Evolutionary conservation across 2,329 filamentous ascomycete genomes (phyloP).

Genomic region (Colletotrichum cereale): DNA sequence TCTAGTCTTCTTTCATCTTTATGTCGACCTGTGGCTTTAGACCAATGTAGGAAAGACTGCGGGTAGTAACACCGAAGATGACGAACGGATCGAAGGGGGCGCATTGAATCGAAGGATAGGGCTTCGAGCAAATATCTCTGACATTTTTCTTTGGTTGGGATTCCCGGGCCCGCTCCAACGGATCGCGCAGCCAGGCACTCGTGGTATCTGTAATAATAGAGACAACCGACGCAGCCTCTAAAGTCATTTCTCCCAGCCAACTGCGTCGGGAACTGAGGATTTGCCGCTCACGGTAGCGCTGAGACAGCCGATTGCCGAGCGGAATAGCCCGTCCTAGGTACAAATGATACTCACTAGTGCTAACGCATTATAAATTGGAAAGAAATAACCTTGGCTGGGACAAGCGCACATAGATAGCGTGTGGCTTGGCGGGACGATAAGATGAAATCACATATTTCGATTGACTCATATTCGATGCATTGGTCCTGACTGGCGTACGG

Average conservation of each 20-base stretch:
- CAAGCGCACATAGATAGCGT: neutral
- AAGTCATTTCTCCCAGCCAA: neutral
- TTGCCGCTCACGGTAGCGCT: neutral
- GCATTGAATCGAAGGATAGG: neutral
- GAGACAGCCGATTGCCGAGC: conserved; percentile 10
- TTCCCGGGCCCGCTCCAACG: neutral
- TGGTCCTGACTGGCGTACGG: too few relatives aligned
- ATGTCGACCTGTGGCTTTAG: neutral
- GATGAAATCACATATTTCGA: conserved; percentile 10
- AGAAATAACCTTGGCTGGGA: neutral
- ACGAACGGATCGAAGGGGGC: neutral
- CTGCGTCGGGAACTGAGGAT: neutral
- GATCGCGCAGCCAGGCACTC: too few relatives aligned
- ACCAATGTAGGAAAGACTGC: neutral
- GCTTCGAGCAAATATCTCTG: neutral
- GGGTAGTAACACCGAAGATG: neutral
- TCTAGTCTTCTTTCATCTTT: too few relatives aligned
- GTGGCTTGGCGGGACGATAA: conserved; percentile 25
- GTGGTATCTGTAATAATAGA: neutral
- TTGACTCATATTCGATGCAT: neutral
- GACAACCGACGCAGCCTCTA: neutral
- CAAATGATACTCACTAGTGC: too few relatives aligned
- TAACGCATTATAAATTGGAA: neutral
- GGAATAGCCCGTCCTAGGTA: neutral
- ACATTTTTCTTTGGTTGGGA: neutral